Conservation (phyloP, 2,329 filamentous ascomycete genomes). For the Apiospora rasikravindrae region DNA sequence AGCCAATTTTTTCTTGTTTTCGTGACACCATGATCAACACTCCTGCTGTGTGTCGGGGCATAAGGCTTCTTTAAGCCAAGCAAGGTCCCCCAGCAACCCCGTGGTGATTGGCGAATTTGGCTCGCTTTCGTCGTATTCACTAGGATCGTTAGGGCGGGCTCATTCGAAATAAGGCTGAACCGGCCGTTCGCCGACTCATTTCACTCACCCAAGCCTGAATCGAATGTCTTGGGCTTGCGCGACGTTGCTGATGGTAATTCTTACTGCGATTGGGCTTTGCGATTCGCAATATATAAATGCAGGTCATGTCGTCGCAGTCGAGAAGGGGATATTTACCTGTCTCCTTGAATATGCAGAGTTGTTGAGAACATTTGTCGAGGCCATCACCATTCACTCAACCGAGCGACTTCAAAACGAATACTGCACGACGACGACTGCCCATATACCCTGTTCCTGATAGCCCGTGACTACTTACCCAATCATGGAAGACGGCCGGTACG, state of each 20-base stretch:
- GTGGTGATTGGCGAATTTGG: background rate
- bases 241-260: background rate
- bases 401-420: background rate
- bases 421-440: background rate
- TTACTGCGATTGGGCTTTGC: background rate
- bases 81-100: background rate
- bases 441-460: background rate
- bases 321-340: background rate
- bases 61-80: background rate
- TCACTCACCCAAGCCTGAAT: background rate
- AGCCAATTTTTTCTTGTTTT: background rate
- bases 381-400: background rate
- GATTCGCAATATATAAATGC: background rate
- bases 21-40: background rate
- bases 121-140: slow-evolving; percentile 10
- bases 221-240: background rate
- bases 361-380: background rate
- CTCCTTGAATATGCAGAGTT: background rate
- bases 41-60: background rate
- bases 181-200: background rate
- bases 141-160: background rate
- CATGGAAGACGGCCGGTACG: slow-evolving; percentile 41
- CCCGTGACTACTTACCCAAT: no score
- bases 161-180: slow-evolving; percentile 1
- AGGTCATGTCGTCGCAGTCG: background rate